Base-by-base conservation (phyloP, 1,284 basidiomycete genomes). In the Pascua sp. region DNA sequence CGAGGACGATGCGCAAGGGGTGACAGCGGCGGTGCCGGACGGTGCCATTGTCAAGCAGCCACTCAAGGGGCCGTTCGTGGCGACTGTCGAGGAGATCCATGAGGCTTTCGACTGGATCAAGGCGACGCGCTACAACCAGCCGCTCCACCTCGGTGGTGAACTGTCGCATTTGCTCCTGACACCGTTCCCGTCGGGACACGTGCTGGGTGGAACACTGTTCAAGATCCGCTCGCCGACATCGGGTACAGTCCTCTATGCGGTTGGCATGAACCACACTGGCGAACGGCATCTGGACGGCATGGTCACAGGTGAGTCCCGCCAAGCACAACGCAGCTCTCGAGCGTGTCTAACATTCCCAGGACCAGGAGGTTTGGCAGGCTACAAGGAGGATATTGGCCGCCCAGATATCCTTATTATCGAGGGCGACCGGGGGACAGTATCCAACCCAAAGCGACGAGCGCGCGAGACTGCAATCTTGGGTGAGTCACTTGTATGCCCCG, bases 241-340 rank as follows among this genome's bases (percentile, higher is more conserved):
- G 9, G 95, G 94, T 8, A 98, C 96, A 4, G 87, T 98, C 16
- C 81, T 98, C 37, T 96, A 98, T 72, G 95, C 94, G 11, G 90
- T 98, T 16, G 87, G 95, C 66, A 85, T 98, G 80, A 98, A 98
- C 73, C 96, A 99, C 75, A 94, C 93, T 82, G 85, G 87, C 57
- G 96, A 99, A 75, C 85, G 94, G 40, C 96, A 98, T 79, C 81
- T 99, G 36, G 94, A 98, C 64, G 93, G 93, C 42, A 96, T 95
- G 4, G 89, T 96, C 9, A 68, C 71, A 38, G 71, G 72, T 66
- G 53, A 61, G 70, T 58, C 9, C 2, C n/a, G 16, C 5, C 16
- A 12, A 40, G 32, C 10, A 44, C 15, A 16, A 36, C 15, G 5
- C 40, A 11, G 13, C 12, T 3, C 7, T 17, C 37, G 39, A 40